Conservation (phyloP, 1,284 basidiomycete species). For the Laetiporus sulphureus region DNA sequence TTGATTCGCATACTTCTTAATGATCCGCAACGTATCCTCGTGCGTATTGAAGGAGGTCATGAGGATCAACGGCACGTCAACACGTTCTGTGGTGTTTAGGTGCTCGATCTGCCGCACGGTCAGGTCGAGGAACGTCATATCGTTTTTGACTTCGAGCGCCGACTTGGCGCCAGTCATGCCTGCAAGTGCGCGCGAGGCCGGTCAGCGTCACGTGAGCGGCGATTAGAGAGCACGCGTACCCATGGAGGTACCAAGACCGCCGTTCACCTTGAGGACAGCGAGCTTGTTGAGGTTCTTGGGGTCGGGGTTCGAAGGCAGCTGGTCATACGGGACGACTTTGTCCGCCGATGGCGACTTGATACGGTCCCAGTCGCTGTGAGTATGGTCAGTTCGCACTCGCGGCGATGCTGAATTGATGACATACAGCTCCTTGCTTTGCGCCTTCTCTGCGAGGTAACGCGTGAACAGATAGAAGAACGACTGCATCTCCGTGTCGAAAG, state of each 20-base stretch:
- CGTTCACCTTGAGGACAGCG: conserved; percentile 98
- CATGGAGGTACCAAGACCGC: conserved; percentile 97
- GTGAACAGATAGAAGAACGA: conserved; percentile 98
- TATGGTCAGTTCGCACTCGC: background rate
- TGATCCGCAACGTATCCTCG: conserved; percentile 93
- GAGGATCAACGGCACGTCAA: conserved; percentile 93
- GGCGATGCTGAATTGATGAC: conserved; percentile 24
- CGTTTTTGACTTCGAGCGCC: conserved; percentile 87
- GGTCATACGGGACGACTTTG: conserved; percentile 84
- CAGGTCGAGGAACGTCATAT: conserved; percentile 98
- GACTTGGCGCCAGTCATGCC: conserved; percentile 91
- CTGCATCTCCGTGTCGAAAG: conserved; percentile 98
- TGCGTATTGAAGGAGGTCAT: conserved; percentile 99
- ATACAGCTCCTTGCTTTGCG: conserved; percentile 90
- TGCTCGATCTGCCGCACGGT: conserved; percentile 95
- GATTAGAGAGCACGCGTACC: conserved; percentile 22
- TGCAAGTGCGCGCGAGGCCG: too few relatives aligned
- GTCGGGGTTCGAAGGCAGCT: conserved; percentile 58
- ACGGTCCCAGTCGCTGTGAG: conserved; percentile 85
- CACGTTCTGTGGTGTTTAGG: conserved; percentile 61
- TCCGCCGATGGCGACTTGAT: conserved; percentile 92
- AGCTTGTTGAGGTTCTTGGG: conserved; percentile 82
- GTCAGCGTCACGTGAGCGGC: background rate
- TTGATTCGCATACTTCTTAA: conserved; percentile 99
- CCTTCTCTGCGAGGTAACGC: conserved; percentile 91